Evolutionary conservation across 495 filamentous ascomycete genomes (phyloP).

Genomic region (Cercophora scortea): DNA sequence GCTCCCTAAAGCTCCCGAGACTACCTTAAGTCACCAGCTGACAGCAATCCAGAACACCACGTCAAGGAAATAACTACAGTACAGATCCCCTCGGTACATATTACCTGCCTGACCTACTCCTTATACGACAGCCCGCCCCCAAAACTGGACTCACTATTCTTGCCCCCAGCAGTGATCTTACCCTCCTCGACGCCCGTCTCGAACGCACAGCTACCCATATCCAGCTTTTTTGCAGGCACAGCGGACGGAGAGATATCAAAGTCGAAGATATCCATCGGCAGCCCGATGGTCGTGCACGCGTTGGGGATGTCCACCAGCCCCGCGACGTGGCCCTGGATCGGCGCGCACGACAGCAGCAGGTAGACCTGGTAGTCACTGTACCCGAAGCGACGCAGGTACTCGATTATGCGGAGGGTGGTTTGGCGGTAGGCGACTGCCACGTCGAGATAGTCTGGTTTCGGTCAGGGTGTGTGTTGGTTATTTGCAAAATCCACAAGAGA

Average conservation of each 20-base stretch:
- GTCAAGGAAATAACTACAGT: no score
- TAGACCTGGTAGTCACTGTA: constrained; percentile 77
- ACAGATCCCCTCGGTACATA: no score
- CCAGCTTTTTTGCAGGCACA: constrained; percentile 44
- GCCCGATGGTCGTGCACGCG: constrained; percentile 80
- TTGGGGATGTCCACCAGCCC: constrained; percentile 82
- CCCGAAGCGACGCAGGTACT: constrained; percentile 81
- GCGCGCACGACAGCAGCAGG: constrained; percentile 79
- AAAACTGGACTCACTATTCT: constrained; percentile 39
- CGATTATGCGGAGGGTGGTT: constrained; percentile 70
- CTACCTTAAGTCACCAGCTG: no score
- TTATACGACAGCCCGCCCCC: constrained; percentile 46
- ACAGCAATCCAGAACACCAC: no score
- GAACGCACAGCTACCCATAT: constrained; percentile 76
- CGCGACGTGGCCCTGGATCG: constrained; percentile 88
- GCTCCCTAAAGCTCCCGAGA: no score
- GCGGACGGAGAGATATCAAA: constrained; percentile 78
- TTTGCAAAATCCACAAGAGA: no score
- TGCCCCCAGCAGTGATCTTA: constrained; percentile 30
- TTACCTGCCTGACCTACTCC: constrained; percentile 6
- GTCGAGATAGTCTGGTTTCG: constrained; percentile 63
- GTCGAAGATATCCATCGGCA: constrained; percentile 95
- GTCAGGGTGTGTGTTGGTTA: neutral
- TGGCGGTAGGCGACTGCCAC: constrained; percentile 88
- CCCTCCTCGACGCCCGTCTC: constrained; percentile 44